Conservation (phyloP, 1,284 basidiomycete species). For the Pascua sp. region DNA sequence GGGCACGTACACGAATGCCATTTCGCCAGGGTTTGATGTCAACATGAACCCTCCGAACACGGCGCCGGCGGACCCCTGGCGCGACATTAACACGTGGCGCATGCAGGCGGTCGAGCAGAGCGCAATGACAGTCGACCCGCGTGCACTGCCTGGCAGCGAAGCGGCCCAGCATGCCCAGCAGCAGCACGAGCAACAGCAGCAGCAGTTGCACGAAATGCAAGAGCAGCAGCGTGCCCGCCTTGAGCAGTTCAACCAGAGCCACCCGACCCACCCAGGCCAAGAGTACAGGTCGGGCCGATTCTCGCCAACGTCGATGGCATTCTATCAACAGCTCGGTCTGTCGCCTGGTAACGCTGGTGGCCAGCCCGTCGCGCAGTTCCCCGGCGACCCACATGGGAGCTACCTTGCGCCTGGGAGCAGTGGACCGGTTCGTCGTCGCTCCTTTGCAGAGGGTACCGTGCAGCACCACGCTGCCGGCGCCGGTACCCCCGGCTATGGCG, state of each 20-base stretch:
- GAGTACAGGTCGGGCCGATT: conserved; percentile 36
- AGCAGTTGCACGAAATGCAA: conserved; percentile 18
- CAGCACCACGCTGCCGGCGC: conserved; percentile 40
- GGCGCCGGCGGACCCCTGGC: conserved; percentile 11
- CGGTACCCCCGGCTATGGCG: conserved; percentile 46
- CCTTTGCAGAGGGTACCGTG: conserved; percentile 31
- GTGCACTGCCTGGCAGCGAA: conserved; percentile 30
- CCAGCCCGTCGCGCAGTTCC: neutral
- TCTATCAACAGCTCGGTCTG: conserved; percentile 37
- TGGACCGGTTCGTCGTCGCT: conserved; percentile 20
- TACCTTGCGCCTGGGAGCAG: neutral
- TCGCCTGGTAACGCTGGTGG: neutral
- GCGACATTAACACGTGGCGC: conserved; percentile 21
- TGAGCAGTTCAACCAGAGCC: conserved; percentile 14
- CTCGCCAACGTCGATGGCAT: conserved; percentile 41
- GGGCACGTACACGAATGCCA: conserved; percentile 7
- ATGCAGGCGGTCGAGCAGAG: conserved; percentile 10
- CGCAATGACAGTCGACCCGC: conserved; percentile 35
- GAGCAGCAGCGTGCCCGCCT: conserved; percentile 16
- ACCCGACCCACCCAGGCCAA: no score
- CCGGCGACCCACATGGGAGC: neutral
- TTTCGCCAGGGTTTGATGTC: neutral
- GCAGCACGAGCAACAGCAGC: conserved; percentile 17
- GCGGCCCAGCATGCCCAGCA: conserved; percentile 18
- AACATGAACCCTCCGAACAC: neutral